These are phyloP conservation scores for Phycomyces blakesleeanus DNA, from an alignment of 192 early-diverging fungal genomes.

Conservation along the genomic window DNA sequence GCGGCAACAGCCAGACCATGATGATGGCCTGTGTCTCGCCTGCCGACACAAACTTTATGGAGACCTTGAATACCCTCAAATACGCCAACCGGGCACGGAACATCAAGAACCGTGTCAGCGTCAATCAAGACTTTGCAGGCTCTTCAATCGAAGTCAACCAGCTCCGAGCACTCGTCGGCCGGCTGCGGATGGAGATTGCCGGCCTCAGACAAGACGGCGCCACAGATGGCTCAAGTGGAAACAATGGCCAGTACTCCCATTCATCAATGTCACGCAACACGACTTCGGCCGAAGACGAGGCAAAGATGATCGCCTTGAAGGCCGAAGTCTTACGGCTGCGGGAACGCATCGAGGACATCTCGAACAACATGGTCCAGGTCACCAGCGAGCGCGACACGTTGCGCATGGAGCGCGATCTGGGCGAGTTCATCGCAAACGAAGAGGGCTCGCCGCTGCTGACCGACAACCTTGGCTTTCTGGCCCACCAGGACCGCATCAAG, in stretches of 20 bases:
- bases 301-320: conserved; percentile 26
- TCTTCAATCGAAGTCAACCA: conserved; percentile 50
- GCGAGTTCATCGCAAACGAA: conserved; percentile 28
- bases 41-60: conserved; percentile 77
- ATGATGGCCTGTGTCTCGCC: conserved; percentile 93
- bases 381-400: conserved; percentile 51
- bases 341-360: conserved; percentile 41
- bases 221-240: neutral
- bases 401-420: conserved; percentile 42
- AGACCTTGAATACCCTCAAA: conserved; percentile 92
- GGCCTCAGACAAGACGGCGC: conserved; percentile 37
- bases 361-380: conserved; percentile 37
- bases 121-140: conserved; percentile 53
- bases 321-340: conserved; percentile 43
- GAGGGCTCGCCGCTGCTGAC: conserved; percentile 19
- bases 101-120: conserved; percentile 59
- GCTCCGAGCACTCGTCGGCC: conserved; percentile 46
- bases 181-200: conserved; percentile 50
- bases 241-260: conserved; percentile 5
- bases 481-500: conserved; percentile 9
- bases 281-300: conserved; percentile 40
- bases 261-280: conserved; percentile 20
- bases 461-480: conserved; percentile 8
- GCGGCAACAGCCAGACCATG: conserved; percentile 89
- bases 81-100: conserved; percentile 96